A percentile compares a stretch with the other conserved stretches of the same genome.
These are phyloP conservation scores for Tylopilus rubrobrunneus DNA, from an alignment of 768 basidiomycete species.

Conservation along the genomic window DNA sequence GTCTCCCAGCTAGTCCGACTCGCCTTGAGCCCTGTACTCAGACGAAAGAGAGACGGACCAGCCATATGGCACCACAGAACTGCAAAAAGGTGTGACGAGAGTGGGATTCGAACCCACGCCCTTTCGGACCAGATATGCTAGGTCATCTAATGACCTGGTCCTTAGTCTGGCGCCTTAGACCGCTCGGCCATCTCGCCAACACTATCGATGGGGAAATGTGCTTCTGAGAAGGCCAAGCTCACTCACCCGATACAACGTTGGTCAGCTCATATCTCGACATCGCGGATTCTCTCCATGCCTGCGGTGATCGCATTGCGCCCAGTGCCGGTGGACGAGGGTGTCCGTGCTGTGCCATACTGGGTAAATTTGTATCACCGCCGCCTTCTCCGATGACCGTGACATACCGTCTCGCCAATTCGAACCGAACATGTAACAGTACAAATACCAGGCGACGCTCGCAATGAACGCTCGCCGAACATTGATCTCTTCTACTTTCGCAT, in stretches of 20 bases:
- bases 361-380: neutral
- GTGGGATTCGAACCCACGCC: constrained; percentile 43
- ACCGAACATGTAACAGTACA: neutral
- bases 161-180: constrained; percentile 64
- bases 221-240: too few relatives aligned
- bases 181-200: constrained; percentile 50
- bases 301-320: neutral
- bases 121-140: constrained; percentile 34
- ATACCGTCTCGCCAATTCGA: neutral
- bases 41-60: too few relatives aligned
- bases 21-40: too few relatives aligned
- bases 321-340: neutral
- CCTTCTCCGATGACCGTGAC: neutral
- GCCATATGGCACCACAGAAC: too few relatives aligned
- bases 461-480: neutral
- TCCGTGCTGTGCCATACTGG: constrained; percentile 10
- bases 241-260: too few relatives aligned
- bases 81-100: constrained; percentile 25
- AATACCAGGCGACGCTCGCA: constrained; percentile 7
- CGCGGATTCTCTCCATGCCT: constrained; percentile 7
- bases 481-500: neutral
- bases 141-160: constrained; percentile 32
- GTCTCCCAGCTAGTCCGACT: too few relatives aligned
- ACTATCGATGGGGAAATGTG: too few relatives aligned
- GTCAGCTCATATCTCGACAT: neutral